Base-by-base conservation (phyloP, 1,139 yeast species). In the Candida dubliniensis region DNA sequence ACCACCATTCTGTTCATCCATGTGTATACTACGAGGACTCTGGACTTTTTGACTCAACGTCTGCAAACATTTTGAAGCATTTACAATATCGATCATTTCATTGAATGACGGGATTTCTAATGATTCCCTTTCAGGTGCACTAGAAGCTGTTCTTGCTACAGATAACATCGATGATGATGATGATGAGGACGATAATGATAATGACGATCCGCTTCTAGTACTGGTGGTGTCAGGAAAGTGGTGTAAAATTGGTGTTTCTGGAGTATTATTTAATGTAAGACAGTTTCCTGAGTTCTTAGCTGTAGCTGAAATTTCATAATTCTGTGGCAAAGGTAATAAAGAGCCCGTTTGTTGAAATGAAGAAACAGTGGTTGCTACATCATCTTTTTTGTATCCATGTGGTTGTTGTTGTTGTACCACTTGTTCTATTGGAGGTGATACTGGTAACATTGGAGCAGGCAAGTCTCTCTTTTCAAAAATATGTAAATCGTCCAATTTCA, bases 61-160 rank as follows among this genome's bases (percentile, higher is more conserved):
- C 51, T 70, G 74, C 26, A 71, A 59, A 46, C 76, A 71, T 48
- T 64, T 63, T 23, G 74, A 69, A 4, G 76, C 77, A 50, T 66
- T 67, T 12, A 71, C 66, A 12, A 71, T 59, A 41, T 69, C 76
- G 43, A 61, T 53, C 57, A 65, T 57, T 32, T 65, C 71, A 12
- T 34, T 47, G 31, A 45, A 48, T 11, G 50, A 43, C 38, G 38
- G 35, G 26, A 45, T 38, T 30, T 40, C 42, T 1, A 39, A 34
- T 4, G 41, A 34, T 6, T 36, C 30, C 10, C 34, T 23, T 12
- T 33, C 38, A 13, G 26, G 34, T n/a, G 38, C 23, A 4, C 32
- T 34, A 15, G 42, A 43, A 8, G 42, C 33, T 10, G 24, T 24
- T 34, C 39, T 30, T 23, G 32, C 34, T 26, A 23, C 23, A 2